These are phyloP conservation scores for Trichoderma sp. DNA, from an alignment of 2,329 filamentous ascomycete genomes.

Conservation along the genomic window DNA sequence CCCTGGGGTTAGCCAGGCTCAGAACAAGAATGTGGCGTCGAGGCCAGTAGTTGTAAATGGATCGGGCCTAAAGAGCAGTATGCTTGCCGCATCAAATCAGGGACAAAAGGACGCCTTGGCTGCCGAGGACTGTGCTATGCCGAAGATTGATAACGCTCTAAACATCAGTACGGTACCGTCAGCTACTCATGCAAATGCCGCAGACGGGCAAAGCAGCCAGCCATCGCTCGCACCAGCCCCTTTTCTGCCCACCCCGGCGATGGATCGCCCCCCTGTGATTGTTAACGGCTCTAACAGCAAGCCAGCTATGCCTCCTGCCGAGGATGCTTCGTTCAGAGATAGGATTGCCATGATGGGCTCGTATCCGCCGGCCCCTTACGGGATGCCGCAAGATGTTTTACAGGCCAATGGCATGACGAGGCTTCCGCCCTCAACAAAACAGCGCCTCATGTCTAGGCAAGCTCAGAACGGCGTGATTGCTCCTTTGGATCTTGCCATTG, in stretches of 20 bases:
- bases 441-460: constrained; percentile 47
- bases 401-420: constrained; percentile 40
- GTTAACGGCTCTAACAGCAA: constrained; percentile 43
- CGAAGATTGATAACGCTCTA: constrained; percentile 37
- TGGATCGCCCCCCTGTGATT: constrained; percentile 41
- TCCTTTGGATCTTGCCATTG: constrained; percentile 59
- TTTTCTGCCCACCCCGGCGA: constrained; percentile 30
- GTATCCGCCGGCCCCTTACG: constrained; percentile 34
- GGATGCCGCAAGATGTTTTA: constrained; percentile 36
- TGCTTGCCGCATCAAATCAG: constrained; percentile 31
- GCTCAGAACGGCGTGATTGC: constrained; percentile 56
- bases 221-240: constrained; percentile 23
- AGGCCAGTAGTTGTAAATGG: constrained; percentile 60
- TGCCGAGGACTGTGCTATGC: constrained; percentile 33
- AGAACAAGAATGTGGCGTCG: constrained; percentile 42
- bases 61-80: constrained; percentile 46
- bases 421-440: constrained; percentile 42
- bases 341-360: constrained; percentile 48
- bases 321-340: constrained; percentile 49
- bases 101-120: constrained; percentile 20
- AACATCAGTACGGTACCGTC: constrained; percentile 34
- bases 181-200: not conserved
- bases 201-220: constrained; percentile 3
- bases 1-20: constrained; percentile 35
- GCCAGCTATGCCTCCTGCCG: constrained; percentile 32